Evolutionary conservation across 1,284 basidiomycete genomes (phyloP), one percentile per base, ranked within the genome.

Genomic region (Puccinia novopanici): DNA sequence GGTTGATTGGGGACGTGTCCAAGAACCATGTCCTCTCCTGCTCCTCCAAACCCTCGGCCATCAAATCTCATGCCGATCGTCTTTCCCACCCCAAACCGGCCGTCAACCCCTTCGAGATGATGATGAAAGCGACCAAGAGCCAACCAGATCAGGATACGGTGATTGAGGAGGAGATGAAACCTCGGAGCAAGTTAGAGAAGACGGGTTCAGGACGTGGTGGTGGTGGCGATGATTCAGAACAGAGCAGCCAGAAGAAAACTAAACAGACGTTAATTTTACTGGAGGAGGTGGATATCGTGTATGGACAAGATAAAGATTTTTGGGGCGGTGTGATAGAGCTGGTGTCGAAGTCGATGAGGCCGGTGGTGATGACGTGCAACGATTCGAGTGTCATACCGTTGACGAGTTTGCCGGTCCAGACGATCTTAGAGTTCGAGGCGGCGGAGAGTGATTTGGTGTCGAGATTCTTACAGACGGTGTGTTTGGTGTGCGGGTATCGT

Each of bases 201-300:
- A 15, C 45, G 0, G 34, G 40, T 19, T 4, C 0, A 13, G 52
- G 50, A 22, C 37, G 9, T 27, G 9, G 8, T 4, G 59, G 34
- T 61, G n/a, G n/a, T n/a, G n/a, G n/a, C n/a, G n/a, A n/a, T n/a
- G n/a, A n/a, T n/a, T n/a, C n/a, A n/a, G n/a, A 45, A 63, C 37
- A 61, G 45, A 52, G 27, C 10, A 22, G n/a, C 13, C n/a, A n/a
- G n/a, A 82, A 78, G 57, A 80, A 61, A 80, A 84, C 91, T 71
- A 88, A 89, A 67, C 96, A 99, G 86, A 95, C 93, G 0, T 86
- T 97, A 70, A 93, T 99, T 83, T 88, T 99, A 48, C 87, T 99
- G n/a, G 97, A 99, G 86, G 97, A 99, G 85, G 96, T 93, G 10
- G 97, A 99, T 86, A 90, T 98, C 54, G 87, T 98, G 57, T 99